These are phyloP conservation scores for Phytophthora parvispora DNA, from an alignment of 352 stramenopile species.

Conservation along the genomic window DNA sequence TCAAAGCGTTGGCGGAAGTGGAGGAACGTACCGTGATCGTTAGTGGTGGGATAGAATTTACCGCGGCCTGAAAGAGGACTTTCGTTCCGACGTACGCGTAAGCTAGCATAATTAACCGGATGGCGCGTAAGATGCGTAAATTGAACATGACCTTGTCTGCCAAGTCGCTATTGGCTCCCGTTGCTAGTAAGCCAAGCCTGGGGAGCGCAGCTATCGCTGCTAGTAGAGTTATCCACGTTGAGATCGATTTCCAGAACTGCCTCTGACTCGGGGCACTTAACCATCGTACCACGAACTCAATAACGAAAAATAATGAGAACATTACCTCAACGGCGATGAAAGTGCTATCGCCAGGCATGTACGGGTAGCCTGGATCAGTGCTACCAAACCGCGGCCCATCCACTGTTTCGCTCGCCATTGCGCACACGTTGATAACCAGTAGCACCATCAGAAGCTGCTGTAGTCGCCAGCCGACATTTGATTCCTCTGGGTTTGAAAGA, in stretches of 20 bases:
- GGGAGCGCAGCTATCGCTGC: constrained; percentile 42
- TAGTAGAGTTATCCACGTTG: constrained; percentile 45
- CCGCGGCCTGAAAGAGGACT: constrained; percentile 45
- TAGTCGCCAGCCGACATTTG: constrained; percentile 45
- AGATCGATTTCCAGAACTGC: constrained; percentile 41
- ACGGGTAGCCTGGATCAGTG: constrained; percentile 52
- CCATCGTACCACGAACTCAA: constrained; percentile 55
- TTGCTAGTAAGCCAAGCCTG: constrained; percentile 11
- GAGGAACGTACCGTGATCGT: constrained; percentile 51
- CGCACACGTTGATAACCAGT: constrained; percentile 44
- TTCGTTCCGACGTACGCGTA: constrained; percentile 56
- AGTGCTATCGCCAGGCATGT: constrained; percentile 37
- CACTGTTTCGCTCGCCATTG: constrained; percentile 56
- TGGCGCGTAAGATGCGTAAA: constrained; percentile 46
- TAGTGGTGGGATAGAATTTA: constrained; percentile 49
- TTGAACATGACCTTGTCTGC: constrained; percentile 32
- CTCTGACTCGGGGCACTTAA: constrained; percentile 27
- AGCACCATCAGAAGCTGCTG: constrained; percentile 49
- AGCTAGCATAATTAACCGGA: constrained; percentile 45
- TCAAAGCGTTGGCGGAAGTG: too few relatives aligned
- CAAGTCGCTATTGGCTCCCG: neutral
- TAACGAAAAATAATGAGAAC: constrained; percentile 54
- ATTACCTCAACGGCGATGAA: constrained; percentile 39
- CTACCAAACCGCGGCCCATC: constrained; percentile 63
- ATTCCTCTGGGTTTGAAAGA: constrained; percentile 51